A percentile compares a stretch with the other conserved stretches of the same genome.
Conservation (phyloP, 305 asterid species). For the Caryopteris hybrid region DNA sequence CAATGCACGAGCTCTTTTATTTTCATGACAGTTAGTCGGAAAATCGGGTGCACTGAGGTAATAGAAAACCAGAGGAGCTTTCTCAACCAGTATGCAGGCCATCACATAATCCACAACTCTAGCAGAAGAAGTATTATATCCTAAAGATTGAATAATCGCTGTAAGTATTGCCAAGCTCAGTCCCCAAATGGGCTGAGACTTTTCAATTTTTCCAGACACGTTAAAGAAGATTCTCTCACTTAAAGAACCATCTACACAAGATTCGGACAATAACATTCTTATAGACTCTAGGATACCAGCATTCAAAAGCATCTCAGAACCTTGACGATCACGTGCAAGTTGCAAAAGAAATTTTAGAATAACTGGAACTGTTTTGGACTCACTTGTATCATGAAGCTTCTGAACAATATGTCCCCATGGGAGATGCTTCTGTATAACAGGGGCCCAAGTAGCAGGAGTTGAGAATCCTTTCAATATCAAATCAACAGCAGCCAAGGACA, state of each 20-base stretch:
- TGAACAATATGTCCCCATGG: slow-evolving; percentile 56
- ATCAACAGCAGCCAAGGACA: slow-evolving; percentile 67
- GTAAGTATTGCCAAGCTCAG: slow-evolving; percentile 83
- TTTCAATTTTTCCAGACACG: slow-evolving; percentile 39
- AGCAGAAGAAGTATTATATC: slow-evolving; percentile 51
- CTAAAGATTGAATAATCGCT: slow-evolving; percentile 72
- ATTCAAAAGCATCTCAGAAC: slow-evolving; percentile 80
- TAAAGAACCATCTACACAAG: slow-evolving; percentile 42
- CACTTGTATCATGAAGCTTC: slow-evolving; percentile 56
- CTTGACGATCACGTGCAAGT: slow-evolving; percentile 65
- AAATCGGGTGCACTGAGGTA: slow-evolving; percentile 82
- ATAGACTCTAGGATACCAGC: slow-evolving; percentile 68
- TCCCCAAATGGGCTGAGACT: slow-evolving; percentile 74
- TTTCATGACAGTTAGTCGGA: slow-evolving; percentile 63
- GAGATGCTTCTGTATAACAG: slow-evolving; percentile 66
- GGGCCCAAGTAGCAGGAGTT: slow-evolving; percentile 70
- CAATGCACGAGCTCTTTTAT: slow-evolving; percentile 69
- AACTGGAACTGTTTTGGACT: slow-evolving; percentile 35
- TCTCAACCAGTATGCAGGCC: slow-evolving; percentile 75
- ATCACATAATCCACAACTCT: slow-evolving; percentile 66
- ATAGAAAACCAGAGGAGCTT: slow-evolving; percentile 55
- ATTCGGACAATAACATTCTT: slow-evolving; percentile 47
- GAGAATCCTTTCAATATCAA: slow-evolving; percentile 63
- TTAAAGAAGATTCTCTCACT: slow-evolving; percentile 40
- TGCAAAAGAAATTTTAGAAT: slow-evolving; percentile 76